phyloP scores from a whole-genome alignment of 2,329 filamentous ascomycete genomes.

The Lizonia empirigonia region DNA sequence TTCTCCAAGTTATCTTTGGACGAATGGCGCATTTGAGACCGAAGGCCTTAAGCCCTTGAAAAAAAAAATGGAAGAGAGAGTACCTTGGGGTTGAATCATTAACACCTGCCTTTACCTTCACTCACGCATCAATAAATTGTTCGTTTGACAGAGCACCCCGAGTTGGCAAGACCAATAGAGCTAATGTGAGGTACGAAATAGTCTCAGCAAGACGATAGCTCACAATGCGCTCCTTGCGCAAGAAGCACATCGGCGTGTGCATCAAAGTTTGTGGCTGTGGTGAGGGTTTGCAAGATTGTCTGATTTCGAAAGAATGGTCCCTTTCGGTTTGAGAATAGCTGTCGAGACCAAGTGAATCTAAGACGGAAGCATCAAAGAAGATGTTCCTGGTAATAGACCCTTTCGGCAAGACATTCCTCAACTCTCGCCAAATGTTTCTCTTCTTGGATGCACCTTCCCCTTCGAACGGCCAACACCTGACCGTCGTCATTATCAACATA shows the following conservation, averaged over 20 bases:
- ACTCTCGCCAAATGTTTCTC: conserved; percentile 20
- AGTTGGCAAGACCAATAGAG: not conserved
- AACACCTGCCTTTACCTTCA: not conserved
- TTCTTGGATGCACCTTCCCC: conserved; percentile 2
- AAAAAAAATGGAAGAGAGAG: not conserved
- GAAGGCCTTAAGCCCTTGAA: too few species aligned
- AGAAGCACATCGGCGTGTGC: not conserved
- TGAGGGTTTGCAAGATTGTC: too few species aligned
- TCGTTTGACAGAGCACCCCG: not conserved
- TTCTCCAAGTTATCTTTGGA: too few species aligned
- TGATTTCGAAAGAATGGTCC: not conserved
- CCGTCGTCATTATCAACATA: not conserved
- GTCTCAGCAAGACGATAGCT: not conserved
- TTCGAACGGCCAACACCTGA: conserved; percentile 7
- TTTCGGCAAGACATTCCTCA: conserved; percentile 18
- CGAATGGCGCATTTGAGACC: too few species aligned
- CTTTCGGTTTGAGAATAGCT: too few species aligned
- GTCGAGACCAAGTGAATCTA: too few species aligned
- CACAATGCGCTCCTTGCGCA: not conserved
- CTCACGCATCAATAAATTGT: not conserved
- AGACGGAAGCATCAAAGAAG: not conserved
- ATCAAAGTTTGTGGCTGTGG: not conserved
- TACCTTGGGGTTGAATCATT: not conserved
- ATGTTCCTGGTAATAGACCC: not conserved
- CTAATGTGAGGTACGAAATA: not conserved